Evolutionary conservation across 345 rosid genomes (phyloP).

Genomic region (Firmiana major): DNA sequence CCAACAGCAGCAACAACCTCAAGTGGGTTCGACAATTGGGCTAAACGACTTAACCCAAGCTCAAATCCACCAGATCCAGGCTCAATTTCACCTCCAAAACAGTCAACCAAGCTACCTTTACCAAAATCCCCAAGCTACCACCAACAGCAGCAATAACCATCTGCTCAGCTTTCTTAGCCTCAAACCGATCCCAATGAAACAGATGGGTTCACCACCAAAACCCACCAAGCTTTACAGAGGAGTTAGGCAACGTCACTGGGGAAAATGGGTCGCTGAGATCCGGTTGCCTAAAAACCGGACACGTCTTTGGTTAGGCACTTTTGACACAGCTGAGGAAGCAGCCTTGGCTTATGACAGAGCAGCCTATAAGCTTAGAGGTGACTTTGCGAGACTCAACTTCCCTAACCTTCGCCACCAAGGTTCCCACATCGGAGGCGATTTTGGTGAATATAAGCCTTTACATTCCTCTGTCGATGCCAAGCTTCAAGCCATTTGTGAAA

Average conservation of each 20-base stretch:
- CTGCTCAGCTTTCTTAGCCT: conserved; percentile 31
- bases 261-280: conserved; percentile 97
- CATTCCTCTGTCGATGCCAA: conserved; percentile 90
- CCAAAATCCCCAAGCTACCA: conserved; percentile 11
- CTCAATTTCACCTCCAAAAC: conserved; percentile 40
- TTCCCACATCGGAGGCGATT: conserved; percentile 51
- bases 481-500: conserved; percentile 74
- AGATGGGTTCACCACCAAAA: conserved; percentile 39
- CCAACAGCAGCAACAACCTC: conserved; percentile 7
- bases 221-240: conserved; percentile 83
- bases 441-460: conserved; percentile 78
- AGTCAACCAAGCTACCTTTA: background rate
- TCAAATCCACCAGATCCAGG: conserved; percentile 59
- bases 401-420: conserved; percentile 70
- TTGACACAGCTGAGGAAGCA: conserved; percentile 94
- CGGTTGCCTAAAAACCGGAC: conserved; percentile 84
- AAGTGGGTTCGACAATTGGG: conserved; percentile 45
- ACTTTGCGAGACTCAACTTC: conserved; percentile 82
- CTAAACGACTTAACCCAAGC: conserved; percentile 50
- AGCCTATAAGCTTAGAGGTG: conserved; percentile 85
- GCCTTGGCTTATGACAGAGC: conserved; percentile 90
- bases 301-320: conserved; percentile 95
- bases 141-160: background rate
- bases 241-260: conserved; percentile 95
- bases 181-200: conserved; percentile 60